A percentile compares a stretch with the other conserved stretches of the same genome.
Conservation (phyloP, 2,329 filamentous ascomycete species). For the Hypoxylon sp. region DNA sequence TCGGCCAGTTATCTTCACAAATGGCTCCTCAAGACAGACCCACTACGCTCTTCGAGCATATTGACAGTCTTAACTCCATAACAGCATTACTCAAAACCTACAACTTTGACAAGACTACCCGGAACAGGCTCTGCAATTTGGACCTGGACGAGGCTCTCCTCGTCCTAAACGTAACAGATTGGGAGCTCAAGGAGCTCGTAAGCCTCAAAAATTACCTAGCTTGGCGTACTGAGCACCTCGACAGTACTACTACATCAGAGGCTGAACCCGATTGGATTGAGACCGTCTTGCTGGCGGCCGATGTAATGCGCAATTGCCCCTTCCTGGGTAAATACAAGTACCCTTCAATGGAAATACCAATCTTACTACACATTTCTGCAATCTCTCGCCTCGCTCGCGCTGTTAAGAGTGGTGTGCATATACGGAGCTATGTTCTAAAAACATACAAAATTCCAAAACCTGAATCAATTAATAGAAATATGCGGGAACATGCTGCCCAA, state of each 20-base stretch:
- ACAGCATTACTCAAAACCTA: neutral
- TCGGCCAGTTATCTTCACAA: neutral
- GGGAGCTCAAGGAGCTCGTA: neutral
- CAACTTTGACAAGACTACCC: neutral
- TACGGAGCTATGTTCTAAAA: neutral
- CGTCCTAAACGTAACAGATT: slow-evolving; percentile 10
- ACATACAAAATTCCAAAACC: neutral
- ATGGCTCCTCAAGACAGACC: neutral
- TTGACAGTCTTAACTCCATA: neutral
- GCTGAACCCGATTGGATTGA: neutral
- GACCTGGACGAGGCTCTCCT: slow-evolving; percentile 22
- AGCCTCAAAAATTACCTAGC: neutral
- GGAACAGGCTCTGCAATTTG: slow-evolving; percentile 1
- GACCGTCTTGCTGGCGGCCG: slow-evolving; percentile 10
- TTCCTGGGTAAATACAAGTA: neutral
- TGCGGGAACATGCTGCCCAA: neutral
- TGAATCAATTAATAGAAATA: neutral
- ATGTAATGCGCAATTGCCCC: slow-evolving; percentile 7
- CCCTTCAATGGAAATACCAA: neutral
- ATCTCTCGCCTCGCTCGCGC: slow-evolving; percentile 8
- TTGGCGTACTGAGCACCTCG: neutral
- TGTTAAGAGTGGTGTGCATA: neutral
- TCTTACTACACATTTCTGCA: slow-evolving; percentile 15
- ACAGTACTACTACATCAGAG: too few relatives aligned
- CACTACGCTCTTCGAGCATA: too few relatives aligned